Evolutionary conservation across 441 rosid species (phyloP), one percentile per base, ranked within the genome.

Genomic region (Populus hybrid): DNA sequence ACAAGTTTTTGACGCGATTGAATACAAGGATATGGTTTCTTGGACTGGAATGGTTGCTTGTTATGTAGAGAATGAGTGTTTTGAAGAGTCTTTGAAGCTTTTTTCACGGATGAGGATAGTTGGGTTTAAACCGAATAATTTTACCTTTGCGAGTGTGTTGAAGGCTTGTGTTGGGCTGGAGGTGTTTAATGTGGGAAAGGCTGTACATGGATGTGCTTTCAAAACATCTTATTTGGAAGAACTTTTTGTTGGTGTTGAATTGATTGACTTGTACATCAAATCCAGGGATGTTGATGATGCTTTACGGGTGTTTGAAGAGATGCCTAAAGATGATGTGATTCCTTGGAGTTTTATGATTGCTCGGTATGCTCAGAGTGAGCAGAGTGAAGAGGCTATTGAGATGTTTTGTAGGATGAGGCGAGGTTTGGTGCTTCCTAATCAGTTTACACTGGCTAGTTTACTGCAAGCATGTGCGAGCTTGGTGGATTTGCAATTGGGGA

Each of bases 311-410:
- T 96, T 96, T 76, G 88, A 89, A 71, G 93, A 90, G 85, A 85
- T 96, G 79, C 94, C 94, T 30, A 91, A 88, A 75, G 77, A 79
- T 53, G 89, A 96, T 84, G 98, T 93, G 70, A 80, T 93, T 77
- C 90, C 90, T 65, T 96, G 99, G 98, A 96, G 97, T 83, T 93
- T 93, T 81, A 90, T 96, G 98, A 91, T 96, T 82, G 85, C 94
- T 16, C 85, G 97, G 36, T 86, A 87, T 85, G 89, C 97, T 72
- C 97, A 93, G 82, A 88, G 80, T 77, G 84, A 81, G 10, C 86
- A 75, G 72, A 88, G 91, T 78, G 24, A 67, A 70, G 84, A 86
- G 77, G 97, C 99, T 3, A 66, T 90, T 78, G 87, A 87, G 77
- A 74, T 96, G 74, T 96, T 94, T 82, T 66, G 79, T 21, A 86